Conservation (phyloP, 1,284 basidiomycete species). For the Wallemia ichthyophaga region DNA sequence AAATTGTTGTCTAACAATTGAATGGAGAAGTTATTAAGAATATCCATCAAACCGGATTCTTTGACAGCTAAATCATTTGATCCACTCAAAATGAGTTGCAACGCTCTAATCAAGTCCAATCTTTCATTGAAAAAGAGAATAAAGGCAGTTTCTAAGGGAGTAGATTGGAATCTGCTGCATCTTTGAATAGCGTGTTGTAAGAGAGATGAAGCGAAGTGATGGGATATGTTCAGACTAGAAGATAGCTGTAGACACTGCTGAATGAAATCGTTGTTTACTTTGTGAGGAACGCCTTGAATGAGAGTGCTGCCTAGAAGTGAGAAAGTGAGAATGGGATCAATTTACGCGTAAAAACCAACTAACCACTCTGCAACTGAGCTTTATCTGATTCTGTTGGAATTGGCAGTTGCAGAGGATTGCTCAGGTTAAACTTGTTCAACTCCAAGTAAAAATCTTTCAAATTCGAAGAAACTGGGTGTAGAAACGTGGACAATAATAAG, state of each 20-base stretch:
- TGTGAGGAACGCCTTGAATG: conserved; percentile 28
- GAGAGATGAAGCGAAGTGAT: conserved; percentile 38
- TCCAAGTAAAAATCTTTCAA: not conserved
- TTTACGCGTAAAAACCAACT: not conserved
- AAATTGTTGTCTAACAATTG: conserved; percentile 5
- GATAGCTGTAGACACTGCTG: conserved; percentile 41
- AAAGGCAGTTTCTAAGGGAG: conserved; percentile 30
- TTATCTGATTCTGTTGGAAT: not conserved
- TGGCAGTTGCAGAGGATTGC: not conserved
- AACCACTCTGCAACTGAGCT: not conserved
- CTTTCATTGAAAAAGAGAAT: conserved; percentile 34
- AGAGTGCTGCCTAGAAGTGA: conserved; percentile 27
- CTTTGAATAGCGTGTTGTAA: conserved; percentile 29
- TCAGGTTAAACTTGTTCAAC: not conserved
- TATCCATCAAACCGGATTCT: conserved; percentile 7
- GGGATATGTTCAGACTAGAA: conserved; percentile 41
- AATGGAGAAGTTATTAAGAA: conserved; percentile 8
- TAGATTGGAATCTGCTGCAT: conserved; percentile 30
- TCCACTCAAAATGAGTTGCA: conserved; percentile 23
- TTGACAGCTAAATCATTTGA: conserved; percentile 8
- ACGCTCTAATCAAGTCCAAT: conserved; percentile 31
- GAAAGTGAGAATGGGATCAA: not conserved
- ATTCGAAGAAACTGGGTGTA: conserved; percentile 4
- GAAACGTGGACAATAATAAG: conserved; percentile 3
- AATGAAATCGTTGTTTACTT: conserved; percentile 38